Conservation (phyloP, 1,284 basidiomycete species). For the Athelia psychrophila region DNA sequence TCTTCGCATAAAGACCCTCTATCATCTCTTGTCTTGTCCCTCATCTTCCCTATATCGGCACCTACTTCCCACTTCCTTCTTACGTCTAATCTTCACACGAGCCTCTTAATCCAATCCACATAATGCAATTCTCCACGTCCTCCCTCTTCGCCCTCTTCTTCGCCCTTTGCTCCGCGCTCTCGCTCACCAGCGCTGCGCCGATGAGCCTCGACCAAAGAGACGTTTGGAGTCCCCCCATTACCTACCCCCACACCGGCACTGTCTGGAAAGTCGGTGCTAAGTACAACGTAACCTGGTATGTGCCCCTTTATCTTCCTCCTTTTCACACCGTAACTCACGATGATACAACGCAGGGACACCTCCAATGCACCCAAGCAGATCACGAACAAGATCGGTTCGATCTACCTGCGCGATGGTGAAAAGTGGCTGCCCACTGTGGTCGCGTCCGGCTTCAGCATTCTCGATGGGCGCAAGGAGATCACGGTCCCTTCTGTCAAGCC, state of each 20-base stretch:
- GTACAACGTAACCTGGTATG: constrained; percentile 27
- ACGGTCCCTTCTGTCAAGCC: constrained; percentile 18
- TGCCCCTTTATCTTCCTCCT: background rate
- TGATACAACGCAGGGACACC: constrained; percentile 13
- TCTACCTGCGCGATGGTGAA: constrained; percentile 16
- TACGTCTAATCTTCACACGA: constrained; percentile 4
- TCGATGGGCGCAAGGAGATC: constrained; percentile 18
- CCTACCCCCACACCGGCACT: constrained; percentile 18
- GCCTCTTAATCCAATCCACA: too few relatives aligned
- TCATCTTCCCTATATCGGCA: background rate
- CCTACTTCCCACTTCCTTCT: background rate
- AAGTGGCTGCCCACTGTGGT: constrained; percentile 9
- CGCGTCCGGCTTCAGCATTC: constrained; percentile 19
- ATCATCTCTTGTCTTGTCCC: background rate
- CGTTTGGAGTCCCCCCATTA: constrained; percentile 20
- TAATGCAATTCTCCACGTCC: background rate
- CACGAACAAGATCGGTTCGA: constrained; percentile 18
- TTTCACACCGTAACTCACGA: background rate
- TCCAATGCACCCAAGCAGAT: constrained; percentile 18
- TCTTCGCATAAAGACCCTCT: too few relatives aligned
- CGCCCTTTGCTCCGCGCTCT: constrained; percentile 8
- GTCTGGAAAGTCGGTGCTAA: constrained; percentile 22
- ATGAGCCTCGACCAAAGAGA: constrained; percentile 14
- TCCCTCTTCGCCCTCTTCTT: constrained; percentile 13
- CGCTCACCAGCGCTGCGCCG: constrained; percentile 8